Percentiles rank a stretch among this genome's conserved stretches.
These are phyloP conservation scores for Pseudomonodictys pantanalensis DNA, from an alignment of 495 filamentous ascomycete species.

Conservation along the genomic window DNA sequence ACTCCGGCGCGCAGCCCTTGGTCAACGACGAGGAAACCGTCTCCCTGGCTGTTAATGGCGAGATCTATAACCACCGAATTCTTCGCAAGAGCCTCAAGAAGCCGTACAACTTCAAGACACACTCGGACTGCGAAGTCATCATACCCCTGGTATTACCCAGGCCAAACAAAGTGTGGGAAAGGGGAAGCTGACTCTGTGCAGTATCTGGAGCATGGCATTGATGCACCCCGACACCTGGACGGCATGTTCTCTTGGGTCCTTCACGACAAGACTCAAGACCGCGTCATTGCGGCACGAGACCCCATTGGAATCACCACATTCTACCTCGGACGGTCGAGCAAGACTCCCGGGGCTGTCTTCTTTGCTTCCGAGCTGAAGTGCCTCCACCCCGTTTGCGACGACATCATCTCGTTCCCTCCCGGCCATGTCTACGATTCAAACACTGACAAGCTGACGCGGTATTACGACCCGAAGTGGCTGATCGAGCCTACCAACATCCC, in stretches of 20 bases:
- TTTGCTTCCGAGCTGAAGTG: constrained; percentile 97
- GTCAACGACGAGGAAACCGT: constrained; percentile 86
- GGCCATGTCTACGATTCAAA: constrained; percentile 94
- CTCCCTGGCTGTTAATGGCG: constrained; percentile 94
- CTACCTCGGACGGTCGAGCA: constrained; percentile 85
- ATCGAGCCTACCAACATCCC: constrained; percentile 73
- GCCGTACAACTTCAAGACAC: constrained; percentile 91
- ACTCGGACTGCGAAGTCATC: constrained; percentile 97
- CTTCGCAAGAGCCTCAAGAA: constrained; percentile 78
- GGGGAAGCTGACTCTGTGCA: constrained; percentile 44
- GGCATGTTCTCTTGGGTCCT: constrained; percentile 99
- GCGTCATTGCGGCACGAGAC: constrained; percentile 89
- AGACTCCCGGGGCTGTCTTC: constrained; percentile 80
- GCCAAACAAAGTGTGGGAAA: background rate
- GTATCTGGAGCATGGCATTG: constrained; percentile 89
- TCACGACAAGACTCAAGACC: constrained; percentile 88
- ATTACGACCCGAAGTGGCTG: constrained; percentile 91
- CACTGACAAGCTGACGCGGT: constrained; percentile 74
- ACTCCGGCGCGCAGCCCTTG: constrained; percentile 91
- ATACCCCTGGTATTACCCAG: constrained; percentile 75
- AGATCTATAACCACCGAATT: constrained; percentile 98
- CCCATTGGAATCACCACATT: constrained; percentile 97
- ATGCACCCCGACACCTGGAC: constrained; percentile 91
- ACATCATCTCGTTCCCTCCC: constrained; percentile 89
- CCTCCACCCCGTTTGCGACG: constrained; percentile 88